Evolutionary conservation across 495 filamentous ascomycete species (phyloP).

Genomic region (Aspergillus diversus): DNA sequence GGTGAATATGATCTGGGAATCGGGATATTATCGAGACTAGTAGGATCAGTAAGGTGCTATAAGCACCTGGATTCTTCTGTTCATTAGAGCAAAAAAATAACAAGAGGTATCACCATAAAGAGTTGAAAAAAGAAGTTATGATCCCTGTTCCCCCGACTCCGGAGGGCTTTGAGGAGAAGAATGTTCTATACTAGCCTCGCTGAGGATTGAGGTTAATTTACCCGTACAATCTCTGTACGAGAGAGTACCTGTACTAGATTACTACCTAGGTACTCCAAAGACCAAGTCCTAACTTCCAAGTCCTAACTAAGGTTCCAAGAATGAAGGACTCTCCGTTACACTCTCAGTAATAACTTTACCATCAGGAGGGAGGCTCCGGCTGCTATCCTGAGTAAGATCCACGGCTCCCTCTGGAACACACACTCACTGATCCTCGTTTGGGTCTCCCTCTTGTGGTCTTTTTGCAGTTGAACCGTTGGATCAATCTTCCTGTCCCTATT

Average conservation of each 20-base stretch:
- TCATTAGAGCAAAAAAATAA: too few relatives aligned
- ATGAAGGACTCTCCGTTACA: neutral
- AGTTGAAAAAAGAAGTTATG: too few relatives aligned
- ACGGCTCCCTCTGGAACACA: neutral
- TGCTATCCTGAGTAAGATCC: neutral
- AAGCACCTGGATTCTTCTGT: too few relatives aligned
- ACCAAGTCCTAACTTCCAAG: neutral
- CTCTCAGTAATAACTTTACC: neutral
- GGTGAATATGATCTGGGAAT: too few relatives aligned
- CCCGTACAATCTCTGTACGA: neutral
- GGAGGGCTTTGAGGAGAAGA: too few relatives aligned
- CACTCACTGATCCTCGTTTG: neutral
- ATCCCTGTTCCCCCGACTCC: too few relatives aligned
- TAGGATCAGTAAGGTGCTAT: too few relatives aligned
- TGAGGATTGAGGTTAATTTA: neutral
- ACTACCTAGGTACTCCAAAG: neutral
- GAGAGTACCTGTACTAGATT: conserved; percentile 4
- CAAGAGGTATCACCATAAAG: too few relatives aligned
- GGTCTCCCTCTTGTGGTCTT: neutral
- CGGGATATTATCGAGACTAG: too few relatives aligned
- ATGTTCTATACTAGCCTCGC: too few relatives aligned
- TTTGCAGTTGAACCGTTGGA: conserved; percentile 18
- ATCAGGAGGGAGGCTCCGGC: conserved; percentile 5
- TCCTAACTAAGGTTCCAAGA: neutral
- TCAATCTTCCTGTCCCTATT: neutral